Percentiles rank a stretch among this genome's conserved stretches.
Conservation (phyloP, 1,284 basidiomycete species). For the Ganoderma lucidum region DNA sequence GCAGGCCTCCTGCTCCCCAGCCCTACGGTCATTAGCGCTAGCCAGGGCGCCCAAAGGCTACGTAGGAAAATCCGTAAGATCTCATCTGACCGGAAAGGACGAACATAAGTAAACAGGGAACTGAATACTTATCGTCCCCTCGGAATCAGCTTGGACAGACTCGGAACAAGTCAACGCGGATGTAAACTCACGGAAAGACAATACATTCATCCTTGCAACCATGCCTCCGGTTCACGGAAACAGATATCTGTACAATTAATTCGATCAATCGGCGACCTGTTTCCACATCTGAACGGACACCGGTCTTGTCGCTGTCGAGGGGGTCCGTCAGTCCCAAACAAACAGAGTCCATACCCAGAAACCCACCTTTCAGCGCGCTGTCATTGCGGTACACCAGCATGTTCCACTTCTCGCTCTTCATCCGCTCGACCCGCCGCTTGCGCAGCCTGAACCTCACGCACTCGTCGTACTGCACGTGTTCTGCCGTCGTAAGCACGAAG, state of each 20-base stretch:
- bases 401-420: slow-evolving; percentile 28
- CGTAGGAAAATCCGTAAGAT: not conserved
- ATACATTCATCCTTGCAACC: not conserved
- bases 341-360: not conserved
- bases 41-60: not conserved
- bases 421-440: slow-evolving; percentile 29
- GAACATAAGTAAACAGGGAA: not conserved
- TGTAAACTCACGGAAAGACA: not conserved
- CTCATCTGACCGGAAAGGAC: not conserved
- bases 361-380: slow-evolving; percentile 18
- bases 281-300: not conserved
- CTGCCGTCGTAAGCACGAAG: slow-evolving; percentile 33
- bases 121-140: not conserved
- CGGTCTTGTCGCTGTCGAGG: not conserved
- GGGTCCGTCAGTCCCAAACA: not conserved
- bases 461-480: slow-evolving; percentile 33
- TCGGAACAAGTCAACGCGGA: not conserved
- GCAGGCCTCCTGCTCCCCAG: not conserved
- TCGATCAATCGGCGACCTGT: not conserved
- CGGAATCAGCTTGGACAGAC: not conserved
- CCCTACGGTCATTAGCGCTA: not conserved
- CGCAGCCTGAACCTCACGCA: slow-evolving; percentile 43
- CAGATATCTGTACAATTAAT: not conserved
- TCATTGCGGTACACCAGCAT: slow-evolving; percentile 26
- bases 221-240: not conserved